Percentiles rank a stretch among this genome's conserved stretches.
phyloP scores from a whole-genome alignment of 1,284 basidiomycete species.

The Puccinia horiana region DNA sequence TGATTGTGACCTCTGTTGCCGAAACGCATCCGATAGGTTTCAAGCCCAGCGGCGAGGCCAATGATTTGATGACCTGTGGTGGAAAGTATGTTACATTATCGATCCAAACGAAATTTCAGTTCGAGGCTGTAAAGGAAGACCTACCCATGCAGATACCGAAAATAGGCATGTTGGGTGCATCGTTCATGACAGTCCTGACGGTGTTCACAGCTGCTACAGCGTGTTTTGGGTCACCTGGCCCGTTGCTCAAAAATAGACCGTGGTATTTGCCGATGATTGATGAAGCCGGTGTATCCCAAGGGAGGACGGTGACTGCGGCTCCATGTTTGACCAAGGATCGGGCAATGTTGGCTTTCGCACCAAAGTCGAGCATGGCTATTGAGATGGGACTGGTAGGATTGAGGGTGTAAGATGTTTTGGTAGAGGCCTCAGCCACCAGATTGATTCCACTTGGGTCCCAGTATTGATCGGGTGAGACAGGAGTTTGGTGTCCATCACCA shows the following conservation, averaged over 20 bases:
- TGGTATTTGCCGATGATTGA: constrained; percentile 83
- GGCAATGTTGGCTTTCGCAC: constrained; percentile 94
- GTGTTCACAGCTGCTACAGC: constrained; percentile 82
- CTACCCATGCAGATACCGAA: constrained; percentile 98
- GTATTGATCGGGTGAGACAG: constrained; percentile 68
- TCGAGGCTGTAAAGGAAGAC: not conserved
- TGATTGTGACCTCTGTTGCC: constrained; percentile 99
- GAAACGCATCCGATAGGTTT: constrained; percentile 95
- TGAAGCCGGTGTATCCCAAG: constrained; percentile 98
- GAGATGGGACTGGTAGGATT: constrained; percentile 84
- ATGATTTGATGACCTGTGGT: constrained; percentile 74
- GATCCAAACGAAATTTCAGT: not conserved
- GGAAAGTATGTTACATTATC: not conserved
- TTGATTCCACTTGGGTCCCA: constrained; percentile 92
- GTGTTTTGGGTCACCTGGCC: constrained; percentile 88
- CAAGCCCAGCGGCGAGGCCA: constrained; percentile 92
- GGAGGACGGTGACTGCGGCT: constrained; percentile 89
- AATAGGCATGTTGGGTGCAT: constrained; percentile 85
- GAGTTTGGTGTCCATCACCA: constrained; percentile 71
- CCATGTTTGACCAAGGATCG: constrained; percentile 86
- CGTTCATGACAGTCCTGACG: constrained; percentile 73
- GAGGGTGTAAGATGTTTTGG: constrained; percentile 77
- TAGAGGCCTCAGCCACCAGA: constrained; percentile 89
- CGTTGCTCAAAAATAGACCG: constrained; percentile 94
- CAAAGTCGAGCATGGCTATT: constrained; percentile 95